A percentile compares a stretch with the other conserved stretches of the same genome.
phyloP scores from a whole-genome alignment of 305 asterid genomes.

The Fraxinus sp. region DNA sequence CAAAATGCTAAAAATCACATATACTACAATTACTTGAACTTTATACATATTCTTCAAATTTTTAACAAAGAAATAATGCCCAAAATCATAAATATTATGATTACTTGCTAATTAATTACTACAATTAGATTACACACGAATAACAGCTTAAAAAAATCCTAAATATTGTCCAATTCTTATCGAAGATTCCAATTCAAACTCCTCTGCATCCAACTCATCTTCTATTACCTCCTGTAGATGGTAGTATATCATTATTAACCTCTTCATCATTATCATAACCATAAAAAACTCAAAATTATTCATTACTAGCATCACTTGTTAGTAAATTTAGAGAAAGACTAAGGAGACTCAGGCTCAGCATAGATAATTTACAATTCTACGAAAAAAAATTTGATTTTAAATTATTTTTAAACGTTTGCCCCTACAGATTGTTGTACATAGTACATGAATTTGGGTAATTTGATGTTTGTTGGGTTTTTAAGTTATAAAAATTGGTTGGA shows the following conservation, averaged over 20 bases:
- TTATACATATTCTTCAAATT: neutral
- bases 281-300: neutral
- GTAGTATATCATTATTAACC: neutral
- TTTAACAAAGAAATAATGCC: neutral
- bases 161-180: neutral
- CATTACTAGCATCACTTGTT: neutral
- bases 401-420: neutral
- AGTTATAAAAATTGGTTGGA: neutral
- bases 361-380: neutral
- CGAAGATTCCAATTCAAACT: neutral
- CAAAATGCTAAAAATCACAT: neutral
- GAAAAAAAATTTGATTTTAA: too few relatives aligned
- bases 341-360: neutral
- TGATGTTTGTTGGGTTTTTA: neutral
- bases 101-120: neutral
- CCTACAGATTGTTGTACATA: neutral
- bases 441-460: neutral
- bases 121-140: neutral
- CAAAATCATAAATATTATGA: neutral
- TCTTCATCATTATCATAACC: neutral
- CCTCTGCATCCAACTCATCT: neutral
- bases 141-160: neutral
- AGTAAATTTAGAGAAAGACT: neutral
- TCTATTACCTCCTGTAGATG: neutral
- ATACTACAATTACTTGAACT: neutral